Conservation (phyloP, 495 filamentous ascomycete genomes). For the Neurospora terricola region DNA sequence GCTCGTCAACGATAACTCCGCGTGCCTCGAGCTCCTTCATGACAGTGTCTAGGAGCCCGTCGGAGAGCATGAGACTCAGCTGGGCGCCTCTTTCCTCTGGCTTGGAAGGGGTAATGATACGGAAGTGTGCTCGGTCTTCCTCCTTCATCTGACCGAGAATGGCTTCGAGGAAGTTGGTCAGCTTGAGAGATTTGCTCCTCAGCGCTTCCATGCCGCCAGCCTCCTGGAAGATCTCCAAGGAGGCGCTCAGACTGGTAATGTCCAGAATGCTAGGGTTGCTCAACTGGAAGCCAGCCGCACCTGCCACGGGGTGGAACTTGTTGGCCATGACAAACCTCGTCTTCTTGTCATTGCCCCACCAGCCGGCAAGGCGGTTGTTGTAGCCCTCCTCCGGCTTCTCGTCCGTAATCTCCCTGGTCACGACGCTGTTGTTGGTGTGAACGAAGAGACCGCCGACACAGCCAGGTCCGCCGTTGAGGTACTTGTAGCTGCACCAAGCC, state of each 20-base stretch:
- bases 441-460: constrained; percentile 82
- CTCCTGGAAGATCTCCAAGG: constrained; percentile 66
- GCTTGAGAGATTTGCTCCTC: constrained; percentile 58
- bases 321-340: constrained; percentile 74
- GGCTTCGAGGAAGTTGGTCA: constrained; percentile 76
- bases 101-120: constrained; percentile 72
- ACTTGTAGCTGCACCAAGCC: constrained; percentile 97
- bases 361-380: constrained; percentile 60
- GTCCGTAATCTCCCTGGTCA: constrained; percentile 27
- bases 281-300: constrained; percentile 61
- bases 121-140: constrained; percentile 45
- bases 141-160: constrained; percentile 43
- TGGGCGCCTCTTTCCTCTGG: constrained; percentile 72
- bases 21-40: constrained; percentile 57
- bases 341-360: constrained; percentile 78
- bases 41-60: constrained; percentile 58
- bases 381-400: constrained; percentile 30
- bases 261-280: constrained; percentile 60
- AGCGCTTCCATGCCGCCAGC: constrained; percentile 59
- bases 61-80: constrained; percentile 61
- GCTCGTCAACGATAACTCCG: constrained; percentile 77
- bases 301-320: constrained; percentile 60
- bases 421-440: constrained; percentile 61
- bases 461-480: constrained; percentile 86
- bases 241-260: constrained; percentile 61